Conservation (phyloP, 2,329 filamentous ascomycete species). For the Clonostachys byssicola region DNA sequence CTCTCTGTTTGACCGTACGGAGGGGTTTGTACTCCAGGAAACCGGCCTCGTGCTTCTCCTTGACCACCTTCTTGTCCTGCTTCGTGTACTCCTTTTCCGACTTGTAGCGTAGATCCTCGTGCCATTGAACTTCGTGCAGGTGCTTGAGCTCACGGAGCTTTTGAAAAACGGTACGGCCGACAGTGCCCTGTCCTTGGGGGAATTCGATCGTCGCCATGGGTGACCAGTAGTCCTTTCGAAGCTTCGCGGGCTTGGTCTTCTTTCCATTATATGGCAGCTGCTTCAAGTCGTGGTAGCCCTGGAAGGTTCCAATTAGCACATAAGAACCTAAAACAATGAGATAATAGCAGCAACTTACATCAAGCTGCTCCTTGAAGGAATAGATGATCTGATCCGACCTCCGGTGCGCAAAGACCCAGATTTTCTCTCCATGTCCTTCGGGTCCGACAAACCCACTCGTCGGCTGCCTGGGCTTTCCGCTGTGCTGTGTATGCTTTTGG, state of each 20-base stretch:
- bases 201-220: conserved; percentile 58
- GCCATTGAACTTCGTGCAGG: conserved; percentile 61
- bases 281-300: conserved; percentile 40
- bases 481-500: conserved; percentile 9
- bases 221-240: conserved; percentile 66
- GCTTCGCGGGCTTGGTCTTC: conserved; percentile 57
- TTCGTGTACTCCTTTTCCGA: conserved; percentile 22
- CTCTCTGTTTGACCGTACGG: conserved; percentile 38
- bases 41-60: conserved; percentile 19
- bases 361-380: conserved; percentile 38
- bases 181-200: conserved; percentile 39
- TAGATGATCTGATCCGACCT: conserved; percentile 47
- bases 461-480: conserved; percentile 1
- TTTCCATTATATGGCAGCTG: conserved; percentile 65
- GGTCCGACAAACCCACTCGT: conserved; percentile 18
- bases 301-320: background rate
- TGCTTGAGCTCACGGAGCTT: conserved; percentile 61
- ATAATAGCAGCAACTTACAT: conserved; percentile 28
- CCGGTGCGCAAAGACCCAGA: conserved; percentile 52
- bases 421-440: conserved; percentile 48
- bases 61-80: conserved; percentile 24
- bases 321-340: background rate
- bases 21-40: conserved; percentile 15
- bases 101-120: conserved; percentile 38
- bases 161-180: conserved; percentile 57